These are phyloP conservation scores for Sanghuangporus sanghuang DNA, from an alignment of 1,284 basidiomycete species.

Conservation along the genomic window DNA sequence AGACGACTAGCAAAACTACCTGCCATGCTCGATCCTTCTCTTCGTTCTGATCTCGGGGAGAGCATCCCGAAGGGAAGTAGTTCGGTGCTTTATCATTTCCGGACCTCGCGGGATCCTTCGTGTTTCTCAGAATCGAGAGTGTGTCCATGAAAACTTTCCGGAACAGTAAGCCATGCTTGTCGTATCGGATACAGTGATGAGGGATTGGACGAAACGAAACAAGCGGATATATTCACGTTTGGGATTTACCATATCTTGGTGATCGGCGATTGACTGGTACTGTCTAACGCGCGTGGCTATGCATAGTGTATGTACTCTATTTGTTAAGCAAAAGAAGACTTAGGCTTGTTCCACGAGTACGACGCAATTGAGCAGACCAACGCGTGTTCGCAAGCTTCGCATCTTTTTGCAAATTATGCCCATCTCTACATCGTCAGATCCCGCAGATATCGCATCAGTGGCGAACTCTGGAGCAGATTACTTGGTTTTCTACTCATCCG, in stretches of 20 bases:
- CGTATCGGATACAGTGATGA: too few species aligned
- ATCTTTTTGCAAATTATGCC: constrained; percentile 1
- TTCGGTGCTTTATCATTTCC: neutral
- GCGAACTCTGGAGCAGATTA: constrained; percentile 41
- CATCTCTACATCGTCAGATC: constrained; percentile 3
- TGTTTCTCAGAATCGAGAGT: too few species aligned
- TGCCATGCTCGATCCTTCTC: neutral
- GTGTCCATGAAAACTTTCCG: neutral
- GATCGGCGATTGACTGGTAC: too few species aligned
- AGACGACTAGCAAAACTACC: neutral
- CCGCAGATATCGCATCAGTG: constrained; percentile 8
- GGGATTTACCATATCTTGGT: too few species aligned
- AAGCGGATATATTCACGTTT: too few species aligned
- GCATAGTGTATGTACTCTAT: neutral
- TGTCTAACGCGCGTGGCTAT: too few species aligned
- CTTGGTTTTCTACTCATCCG: constrained; percentile 63
- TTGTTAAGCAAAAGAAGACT: neutral
- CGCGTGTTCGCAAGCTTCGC: neutral
- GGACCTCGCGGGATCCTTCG: neutral
- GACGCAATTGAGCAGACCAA: neutral
- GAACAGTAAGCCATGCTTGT: neutral
- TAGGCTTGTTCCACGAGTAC: neutral
- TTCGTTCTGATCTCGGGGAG: neutral
- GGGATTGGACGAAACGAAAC: too few species aligned
- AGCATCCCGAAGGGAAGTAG: neutral